These are phyloP conservation scores for Kazachstania sp. DNA, from an alignment of 1,139 yeast species.

Conservation along the genomic window DNA sequence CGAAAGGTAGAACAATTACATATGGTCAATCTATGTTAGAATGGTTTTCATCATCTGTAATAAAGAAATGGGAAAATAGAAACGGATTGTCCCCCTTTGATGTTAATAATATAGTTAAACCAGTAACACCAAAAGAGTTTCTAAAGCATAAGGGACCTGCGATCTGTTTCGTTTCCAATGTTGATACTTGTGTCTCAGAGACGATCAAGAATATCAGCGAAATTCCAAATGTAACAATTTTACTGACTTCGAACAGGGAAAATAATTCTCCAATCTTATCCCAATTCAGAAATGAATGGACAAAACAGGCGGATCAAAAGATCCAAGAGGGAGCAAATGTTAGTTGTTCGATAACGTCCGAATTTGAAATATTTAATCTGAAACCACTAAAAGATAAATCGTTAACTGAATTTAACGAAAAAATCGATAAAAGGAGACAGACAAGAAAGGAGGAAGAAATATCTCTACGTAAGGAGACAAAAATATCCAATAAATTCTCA, in stretches of 20 bases:
- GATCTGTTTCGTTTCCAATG: slow-evolving; percentile 73
- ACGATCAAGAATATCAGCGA: slow-evolving; percentile 47
- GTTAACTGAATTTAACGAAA: slow-evolving; percentile 40
- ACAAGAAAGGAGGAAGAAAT: slow-evolving; percentile 26
- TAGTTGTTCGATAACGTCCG: slow-evolving; percentile 14
- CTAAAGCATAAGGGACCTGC: slow-evolving; percentile 58
- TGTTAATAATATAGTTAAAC: slow-evolving; percentile 48
- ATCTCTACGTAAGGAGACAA: slow-evolving; percentile 14
- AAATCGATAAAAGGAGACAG: slow-evolving; percentile 36
- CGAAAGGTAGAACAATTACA: slow-evolving; percentile 69
- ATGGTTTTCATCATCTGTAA: slow-evolving; percentile 83
- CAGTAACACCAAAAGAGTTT: slow-evolving; percentile 53
- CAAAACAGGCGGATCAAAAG: slow-evolving; percentile 33
- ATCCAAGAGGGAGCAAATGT: slow-evolving; percentile 30
- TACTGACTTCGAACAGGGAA: slow-evolving; percentile 41
- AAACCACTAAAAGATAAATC: slow-evolving; percentile 45
- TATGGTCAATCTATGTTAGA: slow-evolving; percentile 87
- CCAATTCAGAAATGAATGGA: slow-evolving; percentile 53
- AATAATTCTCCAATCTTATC: slow-evolving; percentile 9
- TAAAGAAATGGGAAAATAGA: slow-evolving; percentile 72
- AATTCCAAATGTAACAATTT: slow-evolving; percentile 57
- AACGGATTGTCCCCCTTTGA: slow-evolving; percentile 59
- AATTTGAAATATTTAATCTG: slow-evolving; percentile 12
- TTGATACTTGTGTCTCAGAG: slow-evolving; percentile 35
- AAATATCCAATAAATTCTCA: slow-evolving; percentile 9